phyloP scores from a whole-genome alignment of 192 early-diverging fungal species.

The Chytriomyces sp. region DNA sequence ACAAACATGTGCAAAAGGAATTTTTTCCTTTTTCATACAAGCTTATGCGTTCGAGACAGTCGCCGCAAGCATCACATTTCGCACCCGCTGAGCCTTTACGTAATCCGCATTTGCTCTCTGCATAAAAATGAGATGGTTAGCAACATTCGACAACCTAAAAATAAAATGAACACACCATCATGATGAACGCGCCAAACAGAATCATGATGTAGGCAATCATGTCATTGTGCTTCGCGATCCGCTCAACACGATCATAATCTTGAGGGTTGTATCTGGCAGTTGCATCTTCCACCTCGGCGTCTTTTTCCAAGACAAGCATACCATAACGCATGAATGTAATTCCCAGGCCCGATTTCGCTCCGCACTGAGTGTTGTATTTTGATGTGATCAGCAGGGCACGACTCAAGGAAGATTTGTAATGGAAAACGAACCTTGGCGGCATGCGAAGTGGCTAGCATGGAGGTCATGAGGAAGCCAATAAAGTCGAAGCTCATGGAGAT shows the following conservation, averaged over 20 bases:
- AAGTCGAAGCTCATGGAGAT: conserved; percentile 55
- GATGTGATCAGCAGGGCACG: not conserved
- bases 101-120: conserved; percentile 71
- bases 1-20: no score
- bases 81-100: conserved; percentile 70
- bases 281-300: conserved; percentile 16
- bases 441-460: conserved; percentile 86
- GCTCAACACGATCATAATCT: conserved; percentile 19
- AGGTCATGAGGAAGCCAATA: conserved; percentile 86
- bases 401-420: not conserved
- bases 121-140: not conserved
- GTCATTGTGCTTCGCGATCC: conserved; percentile 52
- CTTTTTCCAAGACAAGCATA: conserved; percentile 25
- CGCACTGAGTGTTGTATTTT: not conserved
- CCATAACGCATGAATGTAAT: conserved; percentile 46
- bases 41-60: conserved; percentile 33
- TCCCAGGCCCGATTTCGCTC: conserved; percentile 41
- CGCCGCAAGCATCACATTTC: conserved; percentile 66
- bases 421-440: conserved; percentile 77
- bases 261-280: conserved; percentile 27
- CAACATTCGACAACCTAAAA: not conserved
- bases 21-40: no score
- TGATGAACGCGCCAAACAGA: conserved; percentile 72
- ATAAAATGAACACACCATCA: conserved; percentile 47
- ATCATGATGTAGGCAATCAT: conserved; percentile 76